Evolutionary conservation across 2,329 filamentous ascomycete genomes (phyloP), one percentile per base, ranked within the genome.

Genomic region (Sodiomyces alkalinus): DNA sequence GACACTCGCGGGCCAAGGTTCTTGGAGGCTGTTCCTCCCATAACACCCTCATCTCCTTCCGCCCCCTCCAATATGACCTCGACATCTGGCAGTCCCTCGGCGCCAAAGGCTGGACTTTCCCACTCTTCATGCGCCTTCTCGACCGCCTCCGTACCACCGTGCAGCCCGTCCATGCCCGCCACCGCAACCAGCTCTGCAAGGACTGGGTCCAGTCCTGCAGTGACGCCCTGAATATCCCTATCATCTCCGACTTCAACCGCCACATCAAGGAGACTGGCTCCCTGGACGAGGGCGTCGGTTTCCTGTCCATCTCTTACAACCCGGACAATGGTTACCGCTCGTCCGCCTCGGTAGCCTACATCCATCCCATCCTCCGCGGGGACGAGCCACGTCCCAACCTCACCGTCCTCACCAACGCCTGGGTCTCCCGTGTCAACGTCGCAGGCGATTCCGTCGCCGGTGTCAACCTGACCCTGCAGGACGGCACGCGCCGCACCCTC

Each of bases 21-120:
- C 68, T 93, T 17, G 85, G 85, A 41, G 85, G 85, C 40, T 93
- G 85, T 64, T 92, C 83, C 24, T 87, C 80, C 34, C 85, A 92
- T 66, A 93, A 93, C 58, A 92, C 85, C 13, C 64, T 92, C 44
- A 92, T 93, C 53, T 90, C 80, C 12, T 92, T 92, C 69, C 73
- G 83, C 16, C 82, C 85, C 6, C 92, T 92, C 48, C 74, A 85
- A 52, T 86, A 92, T 52, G 85, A 93, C 54, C 71, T 80, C 58
- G 68, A 81, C 47, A 68, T 80, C 42, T 93, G 85, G 85, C 76
- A 86, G 45, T 69, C 68, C 18, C 62, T 81, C 46, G 85, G 85
- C 35, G 85, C 79, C 58, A 71, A 69, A 48, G 83, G 83, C 44
- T 93, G 85, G 85, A 73, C 69, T 45, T 92, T 92, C 57, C 74